Percentiles rank a stretch among this genome's conserved stretches.
These are phyloP conservation scores for Fusarium bulbicola DNA, from an alignment of 2,329 filamentous ascomycete species.

Conservation along the genomic window DNA sequence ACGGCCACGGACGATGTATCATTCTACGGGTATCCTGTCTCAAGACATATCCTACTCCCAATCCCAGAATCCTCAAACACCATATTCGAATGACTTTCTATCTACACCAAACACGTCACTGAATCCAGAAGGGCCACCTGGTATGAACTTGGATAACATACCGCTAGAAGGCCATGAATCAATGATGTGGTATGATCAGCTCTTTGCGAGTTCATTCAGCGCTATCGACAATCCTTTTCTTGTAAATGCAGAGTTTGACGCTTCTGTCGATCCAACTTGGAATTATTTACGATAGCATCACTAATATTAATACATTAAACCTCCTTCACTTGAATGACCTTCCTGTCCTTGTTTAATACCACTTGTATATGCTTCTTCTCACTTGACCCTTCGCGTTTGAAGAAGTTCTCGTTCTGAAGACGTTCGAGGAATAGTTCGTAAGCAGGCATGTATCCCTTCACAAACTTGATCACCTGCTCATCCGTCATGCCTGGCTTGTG, in stretches of 20 bases:
- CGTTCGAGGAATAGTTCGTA: constrained; percentile 38
- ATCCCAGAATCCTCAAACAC: background rate
- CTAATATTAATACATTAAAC: background rate
- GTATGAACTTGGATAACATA: constrained; percentile 6
- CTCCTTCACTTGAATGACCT: constrained; percentile 20
- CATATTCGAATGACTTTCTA: background rate
- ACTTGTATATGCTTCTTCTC: constrained; percentile 26
- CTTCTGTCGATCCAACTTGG: constrained; percentile 47
- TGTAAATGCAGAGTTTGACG: constrained; percentile 46
- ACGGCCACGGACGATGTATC: background rate
- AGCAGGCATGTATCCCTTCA: constrained; percentile 40
- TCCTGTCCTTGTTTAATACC: constrained; percentile 10
- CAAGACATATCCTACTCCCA: background rate
- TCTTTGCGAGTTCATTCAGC: constrained; percentile 47
- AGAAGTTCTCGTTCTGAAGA: constrained; percentile 32
- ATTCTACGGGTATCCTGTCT: background rate
- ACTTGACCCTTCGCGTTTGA: background rate
- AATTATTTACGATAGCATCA: constrained; percentile 37
- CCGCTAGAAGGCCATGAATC: constrained; percentile 46
- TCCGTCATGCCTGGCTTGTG: constrained; percentile 38
- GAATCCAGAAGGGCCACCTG: background rate
- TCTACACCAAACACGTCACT: background rate
- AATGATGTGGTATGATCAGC: constrained; percentile 48
- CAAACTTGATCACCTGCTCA: constrained; percentile 34
- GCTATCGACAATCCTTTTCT: constrained; percentile 48